Base-by-base conservation (phyloP, 1,284 basidiomycete species). In the Athelia sp. region DNA sequence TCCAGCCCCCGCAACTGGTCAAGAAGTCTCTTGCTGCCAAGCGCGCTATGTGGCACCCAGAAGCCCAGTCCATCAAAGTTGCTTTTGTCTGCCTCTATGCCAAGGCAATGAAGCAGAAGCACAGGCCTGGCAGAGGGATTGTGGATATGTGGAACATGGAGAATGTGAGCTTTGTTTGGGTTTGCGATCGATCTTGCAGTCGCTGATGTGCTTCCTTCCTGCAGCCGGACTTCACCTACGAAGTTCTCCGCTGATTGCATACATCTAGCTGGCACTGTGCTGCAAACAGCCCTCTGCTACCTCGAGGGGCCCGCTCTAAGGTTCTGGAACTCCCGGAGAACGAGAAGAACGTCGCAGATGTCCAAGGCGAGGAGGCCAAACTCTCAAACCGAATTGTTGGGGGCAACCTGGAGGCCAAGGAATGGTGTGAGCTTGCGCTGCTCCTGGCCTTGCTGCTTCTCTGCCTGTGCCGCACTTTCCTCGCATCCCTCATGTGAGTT, bases 211-310 rank as follows among this genome's bases (percentile, higher is more conserved):
- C 13, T 29, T 29, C 26, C 26, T 4, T 4, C 13, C 26, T 29
- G 6, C 26, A 29, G 4, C 13, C 6, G 13, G 13, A 13, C 26
- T 29, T 29, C 26, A 13, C 13, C 26, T 13, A 29, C 26, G 26
- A 29, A 29, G 26, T 29, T 29, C 26, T 29, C 13, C 13, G 82
- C 46, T 81, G 86, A 22, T 90, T 87, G 15, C 76, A 82, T 47
- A 90, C n/a, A n/a, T n/a, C n/a, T 87, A 1, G 87, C 87, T 10
- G 84, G 81, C 19, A 79, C 73, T 42, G 84, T 89, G 14, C 72
- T 90, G 4, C 87, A 90, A 62, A 86, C 86, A 0, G 88, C 87
- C 0, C 67, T 90, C 0, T 90, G 87, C 62, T 90, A 90, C 58
- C 69, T 90, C 22, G 84, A 89, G 62, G 87, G 2, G 74, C 89